Base-by-base conservation (phyloP, 1,284 basidiomycete genomes). In the Salmacisia buchloeana region DNA sequence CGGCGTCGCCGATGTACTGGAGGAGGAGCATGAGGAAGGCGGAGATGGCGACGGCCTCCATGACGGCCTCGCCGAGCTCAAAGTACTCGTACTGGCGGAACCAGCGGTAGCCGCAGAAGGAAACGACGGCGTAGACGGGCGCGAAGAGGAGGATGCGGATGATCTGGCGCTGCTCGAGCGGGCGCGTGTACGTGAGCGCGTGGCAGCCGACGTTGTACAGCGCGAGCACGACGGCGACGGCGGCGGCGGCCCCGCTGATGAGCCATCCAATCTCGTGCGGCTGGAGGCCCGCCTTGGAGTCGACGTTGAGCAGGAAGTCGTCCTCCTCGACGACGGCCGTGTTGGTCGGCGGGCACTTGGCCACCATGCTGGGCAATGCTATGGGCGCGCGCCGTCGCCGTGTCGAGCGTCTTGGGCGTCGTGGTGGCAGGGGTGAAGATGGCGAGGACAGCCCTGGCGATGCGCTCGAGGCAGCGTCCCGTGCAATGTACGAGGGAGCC, bases 1-100 rank as follows among this genome's bases (percentile, higher is more conserved):
- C 86, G 0, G 87, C 88, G 7, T 84, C 82, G 10, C 90, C 89
- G 1, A 94, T 89, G 78, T 87, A 92, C 76, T 92, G 89, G 46
- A 94, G 88, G 62, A 93, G 83, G 3, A 94, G 84, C 33, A 93
- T 82, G 60, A 73, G 66, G 60, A 80, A 81, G 4, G 79, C 78
- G 27, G 76, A 67, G n/a, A 91, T 80, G 1, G 89, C 90, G 60
- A 91, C 80, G 10, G 89, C 88, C 85, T 90, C 77, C 56, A 75
- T 73, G 73, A 49, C 41, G 25, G 82, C 86, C 70, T 76, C 54
- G 7, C n/a, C 56, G 27, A 49, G 15, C 29, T 45, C 67, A 64
- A 1, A 63, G 63, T 25, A 69, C 62, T 29, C 69, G 49, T 66
- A 70, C 36, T 45, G 46, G 13, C 63, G 43, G 36, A 60, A 65